Conservation (phyloP, 1,284 basidiomycete species). For the Stygiomarasmius scandens region DNA sequence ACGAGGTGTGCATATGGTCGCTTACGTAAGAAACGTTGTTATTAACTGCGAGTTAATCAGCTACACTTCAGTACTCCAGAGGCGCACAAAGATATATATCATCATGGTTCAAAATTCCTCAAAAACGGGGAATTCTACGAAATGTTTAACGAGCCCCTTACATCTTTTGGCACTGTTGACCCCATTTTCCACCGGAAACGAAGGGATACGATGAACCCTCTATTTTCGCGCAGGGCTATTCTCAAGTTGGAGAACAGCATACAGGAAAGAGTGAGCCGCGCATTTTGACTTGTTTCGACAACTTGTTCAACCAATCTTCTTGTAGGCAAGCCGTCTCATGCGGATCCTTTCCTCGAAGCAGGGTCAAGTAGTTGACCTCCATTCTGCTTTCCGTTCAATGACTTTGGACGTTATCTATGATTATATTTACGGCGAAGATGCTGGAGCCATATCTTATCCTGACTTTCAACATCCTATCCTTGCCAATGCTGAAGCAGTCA, state of each 20-base stretch:
- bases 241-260: conserved; percentile 23
- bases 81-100: conserved; percentile 30
- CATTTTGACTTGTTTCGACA: not conserved
- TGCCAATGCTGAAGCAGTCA: not conserved
- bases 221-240: conserved; percentile 27
- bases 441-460: conserved; percentile 16
- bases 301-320: not conserved
- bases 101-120: conserved; percentile 22
- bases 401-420: not conserved
- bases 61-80: conserved; percentile 28
- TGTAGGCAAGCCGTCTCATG: conserved; percentile 9
- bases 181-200: conserved; percentile 22
- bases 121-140: conserved; percentile 28
- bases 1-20: conserved; percentile 11
- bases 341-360: not conserved
- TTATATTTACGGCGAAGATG: conserved; percentile 2
- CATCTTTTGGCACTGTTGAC: conserved; percentile 20
- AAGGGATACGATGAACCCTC: conserved; percentile 24
- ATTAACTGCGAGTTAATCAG: too few species aligned
- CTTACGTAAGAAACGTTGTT: not conserved
- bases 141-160: conserved; percentile 16
- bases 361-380: not conserved
- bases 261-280: conserved; percentile 19
- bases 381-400: not conserved
- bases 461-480: conserved; percentile 24